Percentiles rank a stretch among this genome's conserved stretches.
Evolutionary conservation across 2,329 filamentous ascomycete species (phyloP).

Genomic region (Alternaria solani): DNA sequence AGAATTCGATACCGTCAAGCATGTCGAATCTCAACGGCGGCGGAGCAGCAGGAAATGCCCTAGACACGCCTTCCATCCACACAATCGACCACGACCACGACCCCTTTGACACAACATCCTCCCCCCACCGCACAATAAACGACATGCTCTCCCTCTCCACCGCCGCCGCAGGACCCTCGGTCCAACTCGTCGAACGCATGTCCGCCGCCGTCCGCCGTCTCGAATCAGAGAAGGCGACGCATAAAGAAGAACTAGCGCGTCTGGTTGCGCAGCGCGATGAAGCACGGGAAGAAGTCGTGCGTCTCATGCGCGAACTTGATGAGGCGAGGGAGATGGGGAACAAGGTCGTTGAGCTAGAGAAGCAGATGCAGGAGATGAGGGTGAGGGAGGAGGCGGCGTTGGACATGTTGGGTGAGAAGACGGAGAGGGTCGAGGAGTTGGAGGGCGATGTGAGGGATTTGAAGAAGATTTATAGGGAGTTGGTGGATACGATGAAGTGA

Average conservation of each 20-base stretch:
- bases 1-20: slow-evolving; percentile 46
- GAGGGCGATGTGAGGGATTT: slow-evolving; percentile 88
- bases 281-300: slow-evolving; percentile 88
- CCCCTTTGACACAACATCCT: slow-evolving; percentile 64
- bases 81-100: slow-evolving; percentile 55
- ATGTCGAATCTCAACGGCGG: slow-evolving; percentile 48
- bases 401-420: slow-evolving; percentile 96
- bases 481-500: slow-evolving; percentile 51
- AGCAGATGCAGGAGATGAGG: slow-evolving; percentile 72
- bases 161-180: slow-evolving; percentile 86
- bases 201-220: slow-evolving; percentile 89
- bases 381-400: slow-evolving; percentile 87
- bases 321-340: slow-evolving; percentile 67
- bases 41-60: slow-evolving; percentile 24
- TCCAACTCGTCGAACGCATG: slow-evolving; percentile 96
- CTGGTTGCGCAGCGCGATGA: slow-evolving; percentile 89
- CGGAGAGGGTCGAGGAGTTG: slow-evolving; percentile 91
- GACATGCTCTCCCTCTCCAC: slow-evolving; percentile 91
- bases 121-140: slow-evolving; percentile 69
- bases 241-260: slow-evolving; percentile 81
- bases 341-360: slow-evolving; percentile 71
- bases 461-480: slow-evolving; percentile 93
- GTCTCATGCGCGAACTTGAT: slow-evolving; percentile 86
- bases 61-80: slow-evolving; percentile 58
- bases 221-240: slow-evolving; percentile 88